Percentiles rank a stretch among this genome's conserved stretches.
Evolutionary conservation across 2,329 filamentous ascomycete species (phyloP).

Genomic region (Phyllosticta citrichinensis): DNA sequence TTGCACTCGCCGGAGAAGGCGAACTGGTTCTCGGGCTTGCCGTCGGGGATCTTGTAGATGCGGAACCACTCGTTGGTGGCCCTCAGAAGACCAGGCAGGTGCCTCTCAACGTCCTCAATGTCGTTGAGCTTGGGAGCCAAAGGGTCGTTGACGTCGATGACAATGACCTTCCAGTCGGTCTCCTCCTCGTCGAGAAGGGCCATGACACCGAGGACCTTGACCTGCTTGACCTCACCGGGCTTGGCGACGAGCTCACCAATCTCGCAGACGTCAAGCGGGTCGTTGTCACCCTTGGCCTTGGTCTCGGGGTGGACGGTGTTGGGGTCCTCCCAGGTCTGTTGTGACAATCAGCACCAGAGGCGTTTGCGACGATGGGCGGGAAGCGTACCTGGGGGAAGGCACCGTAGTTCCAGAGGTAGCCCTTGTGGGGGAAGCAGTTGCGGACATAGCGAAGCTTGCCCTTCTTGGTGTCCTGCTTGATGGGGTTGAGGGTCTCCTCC

Average conservation of each 20-base stretch:
- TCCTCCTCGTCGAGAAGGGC: slow-evolving; percentile 98
- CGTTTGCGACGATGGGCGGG: slow-evolving; percentile 13
- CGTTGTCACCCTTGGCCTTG: slow-evolving; percentile 99
- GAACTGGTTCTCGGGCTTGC: slow-evolving; percentile 99
- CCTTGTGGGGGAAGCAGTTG: slow-evolving; percentile 99
- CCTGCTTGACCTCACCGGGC: slow-evolving; percentile 95
- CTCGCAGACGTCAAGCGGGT: slow-evolving; percentile 98
- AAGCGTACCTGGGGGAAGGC: slow-evolving; percentile 84
- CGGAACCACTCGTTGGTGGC: slow-evolving; percentile 99
- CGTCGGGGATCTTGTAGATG: slow-evolving; percentile 99
- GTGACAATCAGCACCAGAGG: slow-evolving; percentile 14
- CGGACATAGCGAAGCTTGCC: slow-evolving; percentile 98
- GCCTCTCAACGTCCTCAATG: slow-evolving; percentile 96
- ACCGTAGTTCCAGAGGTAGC: slow-evolving; percentile 99
- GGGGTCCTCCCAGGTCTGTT: slow-evolving; percentile 97
- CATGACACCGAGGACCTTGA: slow-evolving; percentile 99
- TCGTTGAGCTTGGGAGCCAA: slow-evolving; percentile 95
- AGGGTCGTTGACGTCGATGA: slow-evolving; percentile 97
- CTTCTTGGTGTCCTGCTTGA: slow-evolving; percentile 99
- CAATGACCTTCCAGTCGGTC: slow-evolving; percentile 99
- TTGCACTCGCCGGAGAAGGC: slow-evolving; percentile 99
- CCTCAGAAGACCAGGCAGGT: slow-evolving; percentile 90
- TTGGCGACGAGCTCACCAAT: slow-evolving; percentile 97
- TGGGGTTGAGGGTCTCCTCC: slow-evolving; percentile 95
- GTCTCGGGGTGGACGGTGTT: slow-evolving; percentile 94